phyloP scores from a whole-genome alignment of 1,139 yeast species.

The Kodamaea ohmeri region DNA sequence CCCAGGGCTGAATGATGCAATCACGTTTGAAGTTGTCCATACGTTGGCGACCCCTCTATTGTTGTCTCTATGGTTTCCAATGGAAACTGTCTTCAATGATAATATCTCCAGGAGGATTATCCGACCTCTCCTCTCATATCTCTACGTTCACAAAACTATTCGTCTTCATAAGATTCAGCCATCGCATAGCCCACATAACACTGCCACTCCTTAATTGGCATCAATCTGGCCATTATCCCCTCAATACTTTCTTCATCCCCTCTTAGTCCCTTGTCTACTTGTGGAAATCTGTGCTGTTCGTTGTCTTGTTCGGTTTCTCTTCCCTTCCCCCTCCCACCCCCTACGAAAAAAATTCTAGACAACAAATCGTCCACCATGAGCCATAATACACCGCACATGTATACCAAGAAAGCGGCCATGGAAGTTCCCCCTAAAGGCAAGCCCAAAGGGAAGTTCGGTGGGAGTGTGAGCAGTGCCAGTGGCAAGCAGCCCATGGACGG shows the following conservation, averaged over 20 bases:
- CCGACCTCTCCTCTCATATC: too few species aligned
- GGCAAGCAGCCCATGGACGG: conserved; percentile 23
- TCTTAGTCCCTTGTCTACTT: not conserved
- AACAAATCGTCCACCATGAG: conserved; percentile 15
- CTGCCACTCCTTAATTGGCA: too few species aligned
- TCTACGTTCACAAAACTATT: too few species aligned
- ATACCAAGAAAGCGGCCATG: conserved; percentile 21
- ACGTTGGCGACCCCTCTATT: too few species aligned
- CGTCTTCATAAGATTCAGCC: too few species aligned
- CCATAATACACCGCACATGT: conserved; percentile 36
- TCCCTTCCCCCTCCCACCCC: not conserved
- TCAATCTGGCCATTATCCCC: too few species aligned
- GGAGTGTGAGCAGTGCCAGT: conserved; percentile 5
- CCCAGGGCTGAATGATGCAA: not conserved
- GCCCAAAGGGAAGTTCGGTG: conserved; percentile 6
- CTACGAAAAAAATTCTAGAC: conserved; percentile 2
- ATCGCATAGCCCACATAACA: too few species aligned
- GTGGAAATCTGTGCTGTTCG: not conserved
- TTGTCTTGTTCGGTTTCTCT: not conserved
- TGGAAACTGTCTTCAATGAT: too few species aligned
- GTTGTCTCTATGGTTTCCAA: too few species aligned
- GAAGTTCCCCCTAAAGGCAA: conserved; percentile 2
- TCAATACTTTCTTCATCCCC: not conserved
- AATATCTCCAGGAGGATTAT: too few species aligned
- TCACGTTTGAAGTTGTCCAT: not conserved